Conservation (phyloP, 2,329 filamentous ascomycete species). For the Exophiala xenobiotica region DNA sequence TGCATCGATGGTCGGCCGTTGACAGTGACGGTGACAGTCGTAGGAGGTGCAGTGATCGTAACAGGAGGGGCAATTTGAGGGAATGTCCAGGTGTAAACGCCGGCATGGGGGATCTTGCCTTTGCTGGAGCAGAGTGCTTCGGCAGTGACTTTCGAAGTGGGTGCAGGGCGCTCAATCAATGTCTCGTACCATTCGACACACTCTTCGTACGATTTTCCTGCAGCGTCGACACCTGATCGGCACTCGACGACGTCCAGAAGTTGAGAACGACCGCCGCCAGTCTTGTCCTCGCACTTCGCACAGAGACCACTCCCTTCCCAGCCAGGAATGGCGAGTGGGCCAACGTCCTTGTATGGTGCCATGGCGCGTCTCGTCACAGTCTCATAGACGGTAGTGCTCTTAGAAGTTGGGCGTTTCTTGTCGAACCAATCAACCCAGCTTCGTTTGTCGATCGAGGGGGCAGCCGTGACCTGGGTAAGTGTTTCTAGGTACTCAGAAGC, state of each 20-base stretch:
- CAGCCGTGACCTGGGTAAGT: slow-evolving; percentile 11
- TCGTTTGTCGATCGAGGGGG: slow-evolving; percentile 2
- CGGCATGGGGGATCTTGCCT: slow-evolving; percentile 9
- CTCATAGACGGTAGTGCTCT: slow-evolving; percentile 10
- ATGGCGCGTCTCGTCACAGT: slow-evolving; percentile 16
- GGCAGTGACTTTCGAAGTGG: slow-evolving; percentile 14
- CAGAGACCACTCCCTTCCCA: slow-evolving; percentile 22
- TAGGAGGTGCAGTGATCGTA: slow-evolving; percentile 11
- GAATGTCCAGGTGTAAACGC: slow-evolving; percentile 25
- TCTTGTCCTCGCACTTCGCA: slow-evolving; percentile 10
- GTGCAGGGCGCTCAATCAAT: slow-evolving; percentile 9
- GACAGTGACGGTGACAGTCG: slow-evolving; percentile 14
- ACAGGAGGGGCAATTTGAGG: slow-evolving; percentile 15
- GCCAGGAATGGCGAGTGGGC: slow-evolving; percentile 18
- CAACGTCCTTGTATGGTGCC: slow-evolving; percentile 18
- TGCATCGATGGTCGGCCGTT: not conserved
- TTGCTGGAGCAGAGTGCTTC: slow-evolving; percentile 14
- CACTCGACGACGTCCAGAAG: slow-evolving; percentile 22
- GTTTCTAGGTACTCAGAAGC: slow-evolving; percentile 14
- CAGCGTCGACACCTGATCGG: slow-evolving; percentile 11
- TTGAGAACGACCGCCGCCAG: slow-evolving; percentile 13
- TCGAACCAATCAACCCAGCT: slow-evolving; percentile 9
- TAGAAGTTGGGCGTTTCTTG: not conserved
- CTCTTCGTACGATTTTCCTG: slow-evolving; percentile 10
- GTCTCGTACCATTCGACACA: slow-evolving; percentile 18